Evolutionary conservation across 164 flowering plant species (phyloP), one percentile per base, ranked within the genome.

Genomic region (Berberis thunbergii): DNA sequence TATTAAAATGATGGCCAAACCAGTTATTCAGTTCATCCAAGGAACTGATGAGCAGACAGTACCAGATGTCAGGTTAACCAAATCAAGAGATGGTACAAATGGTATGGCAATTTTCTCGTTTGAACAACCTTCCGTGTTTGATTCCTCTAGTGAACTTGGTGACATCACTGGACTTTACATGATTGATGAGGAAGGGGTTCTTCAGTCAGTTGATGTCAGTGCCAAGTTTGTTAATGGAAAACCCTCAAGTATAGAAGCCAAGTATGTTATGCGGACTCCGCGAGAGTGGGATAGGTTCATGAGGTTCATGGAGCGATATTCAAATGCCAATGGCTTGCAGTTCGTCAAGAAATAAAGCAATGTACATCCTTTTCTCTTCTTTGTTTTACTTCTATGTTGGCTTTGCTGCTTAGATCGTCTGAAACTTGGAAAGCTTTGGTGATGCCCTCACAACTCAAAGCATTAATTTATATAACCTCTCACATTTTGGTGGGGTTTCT

Each of bases 291-390:
- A 94, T 71, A 76, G 97, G 70, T 94, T 94, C 79, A 94, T 94
- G 99, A 86, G 97, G 64, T 94, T 94, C 79, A 94, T 94, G 99
- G 99, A 91, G 78, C 77, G 99, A 41, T 94, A 91, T 75, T 82
- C 99, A 2, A 72, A 87, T 49, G 87, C 67, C 4, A 94, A 94
- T 59, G 97, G 97, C 58, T 77, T 94, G 87, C 88, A 85, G 70
- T 94, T 94, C 70, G 67, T 91, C 77, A 94, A 94, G 67, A 90
- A 77, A 54, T 93, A 83, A 93, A 73, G 76, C 72, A 59, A 64
- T 63, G 69, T 70, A 57, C 59, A 67, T 72, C 43, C 60, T 64
- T 64, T 67, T 60, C 41, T 64, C 64, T 62, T n/a, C 48, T 39
- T 43, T 67, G 44, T 60, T 54, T 12, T 63, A 59, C 57, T 66